Conservation (phyloP, 1,139 yeast genomes). For the Geotrichum europaeum region DNA sequence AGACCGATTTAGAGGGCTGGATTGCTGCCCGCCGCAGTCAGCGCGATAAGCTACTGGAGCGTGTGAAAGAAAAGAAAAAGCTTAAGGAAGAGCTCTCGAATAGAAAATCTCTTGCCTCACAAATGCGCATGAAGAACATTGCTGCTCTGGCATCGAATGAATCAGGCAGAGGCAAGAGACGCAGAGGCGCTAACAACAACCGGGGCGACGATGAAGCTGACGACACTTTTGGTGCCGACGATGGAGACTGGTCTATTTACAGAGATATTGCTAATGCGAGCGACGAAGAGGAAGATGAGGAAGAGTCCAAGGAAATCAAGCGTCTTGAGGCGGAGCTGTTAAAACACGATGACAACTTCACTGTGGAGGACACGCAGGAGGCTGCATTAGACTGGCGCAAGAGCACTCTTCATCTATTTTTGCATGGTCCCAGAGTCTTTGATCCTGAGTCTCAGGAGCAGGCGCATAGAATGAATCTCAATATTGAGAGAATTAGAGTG, state of each 20-base stretch:
- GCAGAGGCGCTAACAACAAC: slow-evolving; percentile 25
- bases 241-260: slow-evolving; percentile 92
- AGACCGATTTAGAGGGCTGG: slow-evolving; percentile 73
- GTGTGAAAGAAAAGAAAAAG: slow-evolving; percentile 61
- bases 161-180: slow-evolving; percentile 32
- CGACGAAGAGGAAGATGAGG: slow-evolving; percentile 69
- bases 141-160: slow-evolving; percentile 84
- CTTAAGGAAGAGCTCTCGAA: slow-evolving; percentile 75
- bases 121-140: slow-evolving; percentile 83
- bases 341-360: slow-evolving; percentile 77
- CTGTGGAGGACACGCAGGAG: slow-evolving; percentile 77
- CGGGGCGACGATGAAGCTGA: slow-evolving; percentile 80
- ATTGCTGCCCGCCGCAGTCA: slow-evolving; percentile 59
- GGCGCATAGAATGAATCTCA: slow-evolving; percentile 83
- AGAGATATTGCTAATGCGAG: slow-evolving; percentile 72
- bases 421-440: slow-evolving; percentile 80
- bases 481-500: slow-evolving; percentile 83
- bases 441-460: slow-evolving; percentile 60
- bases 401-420: slow-evolving; percentile 70
- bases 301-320: slow-evolving; percentile 59
- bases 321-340: slow-evolving; percentile 68
- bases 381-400: slow-evolving; percentile 82
- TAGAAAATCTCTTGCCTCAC: slow-evolving; percentile 87
- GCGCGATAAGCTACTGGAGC: slow-evolving; percentile 51
- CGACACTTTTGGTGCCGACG: slow-evolving; percentile 93